Percentiles rank a stretch among this genome's conserved stretches.
Conservation (phyloP, 2,329 filamentous ascomycete genomes). For the Diaporthe aspalathi region DNA sequence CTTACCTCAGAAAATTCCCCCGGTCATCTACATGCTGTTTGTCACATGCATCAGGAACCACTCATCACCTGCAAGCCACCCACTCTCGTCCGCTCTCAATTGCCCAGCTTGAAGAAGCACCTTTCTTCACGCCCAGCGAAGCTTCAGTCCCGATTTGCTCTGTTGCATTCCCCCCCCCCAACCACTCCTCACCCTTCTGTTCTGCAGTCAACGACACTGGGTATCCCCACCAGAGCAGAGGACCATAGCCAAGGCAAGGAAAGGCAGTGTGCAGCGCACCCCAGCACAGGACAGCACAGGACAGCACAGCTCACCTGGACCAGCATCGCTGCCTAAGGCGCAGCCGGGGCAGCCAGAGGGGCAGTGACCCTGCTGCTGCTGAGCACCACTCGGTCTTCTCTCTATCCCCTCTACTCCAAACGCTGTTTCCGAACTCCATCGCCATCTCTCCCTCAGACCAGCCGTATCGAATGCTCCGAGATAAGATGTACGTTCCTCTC, state of each 20-base stretch:
- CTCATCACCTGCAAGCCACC: background rate
- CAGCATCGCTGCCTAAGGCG: background rate
- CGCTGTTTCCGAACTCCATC: background rate
- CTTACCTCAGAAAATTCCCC: background rate
- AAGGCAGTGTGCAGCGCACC: background rate
- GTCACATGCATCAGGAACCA: no score
- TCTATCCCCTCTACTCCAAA: background rate
- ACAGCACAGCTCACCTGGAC: background rate
- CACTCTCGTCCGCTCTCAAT: background rate
- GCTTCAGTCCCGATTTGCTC: background rate
- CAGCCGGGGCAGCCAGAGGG: background rate
- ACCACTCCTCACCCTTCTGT: background rate
- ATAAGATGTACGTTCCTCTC: conserved; percentile 27
- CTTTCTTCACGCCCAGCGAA: background rate
- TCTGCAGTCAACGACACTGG: background rate
- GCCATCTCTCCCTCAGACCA: no score
- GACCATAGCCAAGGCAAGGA: background rate
- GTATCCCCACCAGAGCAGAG: background rate
- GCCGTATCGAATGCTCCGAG: background rate
- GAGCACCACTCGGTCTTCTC: background rate
- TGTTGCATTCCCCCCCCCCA: background rate
- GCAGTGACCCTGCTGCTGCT: background rate
- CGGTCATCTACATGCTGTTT: background rate
- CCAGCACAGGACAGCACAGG: no score
- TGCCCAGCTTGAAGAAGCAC: background rate